phyloP scores from a whole-genome alignment of 768 basidiomycete species.

The Russula olivacea region DNA sequence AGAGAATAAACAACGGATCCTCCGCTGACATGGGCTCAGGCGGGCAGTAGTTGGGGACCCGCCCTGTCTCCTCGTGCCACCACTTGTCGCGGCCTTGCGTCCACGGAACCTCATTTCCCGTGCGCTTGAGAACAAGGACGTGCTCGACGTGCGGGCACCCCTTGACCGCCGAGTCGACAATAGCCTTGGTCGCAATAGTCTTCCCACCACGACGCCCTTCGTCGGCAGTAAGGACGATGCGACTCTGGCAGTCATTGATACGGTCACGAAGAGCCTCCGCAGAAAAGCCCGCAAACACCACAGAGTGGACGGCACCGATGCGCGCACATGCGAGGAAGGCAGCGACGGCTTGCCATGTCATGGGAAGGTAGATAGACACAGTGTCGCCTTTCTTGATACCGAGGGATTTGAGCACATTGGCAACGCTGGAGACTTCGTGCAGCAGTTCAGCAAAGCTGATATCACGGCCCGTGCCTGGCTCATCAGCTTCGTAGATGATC shows the following conservation, averaged over 20 bases:
- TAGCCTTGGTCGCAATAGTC: conserved; percentile 87
- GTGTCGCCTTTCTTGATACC: conserved; percentile 96
- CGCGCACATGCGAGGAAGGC: conserved; percentile 98
- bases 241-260: conserved; percentile 79
- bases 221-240: conserved; percentile 93
- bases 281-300: conserved; percentile 96
- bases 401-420: conserved; percentile 84
- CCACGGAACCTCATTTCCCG: conserved; percentile 78
- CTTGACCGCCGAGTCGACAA: conserved; percentile 87
- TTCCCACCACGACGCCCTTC: conserved; percentile 94
- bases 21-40: conserved; percentile 86
- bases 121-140: conserved; percentile 82
- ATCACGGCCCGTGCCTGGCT: conserved; percentile 71
- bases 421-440: conserved; percentile 80
- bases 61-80: conserved; percentile 92
- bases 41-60: conserved; percentile 84
- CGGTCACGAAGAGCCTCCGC: conserved; percentile 93
- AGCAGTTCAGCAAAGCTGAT: conserved; percentile 83
- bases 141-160: conserved; percentile 83
- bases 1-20: conserved; percentile 97
- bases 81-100: conserved; percentile 81
- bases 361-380: conserved; percentile 87
- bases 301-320: conserved; percentile 94
- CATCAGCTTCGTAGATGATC: conserved; percentile 98
- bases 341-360: conserved; percentile 93